phyloP scores from a whole-genome alignment of 345 rosid genomes.

The Euphorbia lathyris region DNA sequence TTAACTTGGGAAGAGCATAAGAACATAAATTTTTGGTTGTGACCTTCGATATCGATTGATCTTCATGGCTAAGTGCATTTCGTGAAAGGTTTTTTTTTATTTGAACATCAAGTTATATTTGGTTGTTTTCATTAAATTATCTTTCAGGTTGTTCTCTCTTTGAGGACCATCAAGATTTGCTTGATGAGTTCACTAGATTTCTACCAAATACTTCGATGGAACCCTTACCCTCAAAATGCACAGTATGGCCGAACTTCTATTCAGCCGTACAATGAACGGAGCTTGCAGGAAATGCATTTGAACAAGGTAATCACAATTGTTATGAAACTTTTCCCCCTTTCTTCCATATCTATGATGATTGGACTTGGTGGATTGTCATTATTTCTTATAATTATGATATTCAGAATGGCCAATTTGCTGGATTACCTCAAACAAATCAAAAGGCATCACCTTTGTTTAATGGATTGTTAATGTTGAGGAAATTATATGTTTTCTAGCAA shows the following conservation, averaged over 20 bases:
- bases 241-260: conserved; percentile 47
- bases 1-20: conserved; percentile 48
- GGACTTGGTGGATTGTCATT: background rate
- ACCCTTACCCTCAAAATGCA: conserved; percentile 39
- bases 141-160: conserved; percentile 69
- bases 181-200: conserved; percentile 79
- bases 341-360: background rate
- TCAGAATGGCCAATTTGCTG: background rate
- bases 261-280: conserved; percentile 57
- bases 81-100: background rate
- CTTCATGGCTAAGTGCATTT: background rate
- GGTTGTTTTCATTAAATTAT: conserved; percentile 20
- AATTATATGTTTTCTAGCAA: conserved; percentile 46
- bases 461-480: conserved; percentile 19
- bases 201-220: conserved; percentile 66
- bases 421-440: background rate
- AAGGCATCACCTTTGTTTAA: background rate
- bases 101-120: conserved; percentile 7
- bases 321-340: background rate
- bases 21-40: conserved; percentile 45
- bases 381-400: background rate
- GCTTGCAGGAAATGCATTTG: conserved; percentile 49
- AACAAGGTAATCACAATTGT: conserved; percentile 50
- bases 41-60: background rate
- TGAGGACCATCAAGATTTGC: conserved; percentile 78